phyloP scores from a whole-genome alignment of 176 grass and related monocot species.

The Olyra latifolia region DNA sequence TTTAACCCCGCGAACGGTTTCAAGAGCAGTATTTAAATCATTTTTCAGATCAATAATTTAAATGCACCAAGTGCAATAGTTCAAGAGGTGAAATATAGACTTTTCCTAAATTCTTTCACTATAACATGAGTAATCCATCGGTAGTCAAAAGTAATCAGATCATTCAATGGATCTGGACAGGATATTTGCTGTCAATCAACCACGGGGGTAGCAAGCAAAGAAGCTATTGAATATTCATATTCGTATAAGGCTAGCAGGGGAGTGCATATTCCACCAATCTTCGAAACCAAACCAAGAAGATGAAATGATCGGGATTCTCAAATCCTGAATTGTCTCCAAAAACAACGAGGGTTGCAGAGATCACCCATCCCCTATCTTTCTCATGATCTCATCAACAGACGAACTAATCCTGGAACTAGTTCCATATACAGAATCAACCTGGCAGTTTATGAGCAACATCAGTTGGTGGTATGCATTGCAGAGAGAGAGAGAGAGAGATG shows the following conservation, averaged over 20 bases:
- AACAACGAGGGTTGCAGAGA: background rate
- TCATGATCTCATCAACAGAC: too few species aligned
- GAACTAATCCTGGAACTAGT: too few species aligned
- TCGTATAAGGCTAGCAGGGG: too few species aligned
- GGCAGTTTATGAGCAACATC: too few species aligned
- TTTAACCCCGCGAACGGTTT: too few species aligned
- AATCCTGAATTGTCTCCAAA: too few species aligned
- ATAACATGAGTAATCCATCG: constrained; percentile 6
- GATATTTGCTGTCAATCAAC: background rate
- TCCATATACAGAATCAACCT: background rate
- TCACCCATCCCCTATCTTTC: background rate
- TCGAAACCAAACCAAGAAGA: background rate
- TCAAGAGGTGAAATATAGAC: background rate
- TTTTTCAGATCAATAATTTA: too few species aligned
- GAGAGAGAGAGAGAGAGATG: too few species aligned
- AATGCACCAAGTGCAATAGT: too few species aligned
- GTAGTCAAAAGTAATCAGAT: background rate
- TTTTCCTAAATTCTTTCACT: too few species aligned
- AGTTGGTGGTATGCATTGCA: too few species aligned
- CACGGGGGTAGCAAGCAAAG: background rate
- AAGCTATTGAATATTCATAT: constrained; percentile 11
- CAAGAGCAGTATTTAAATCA: too few species aligned
- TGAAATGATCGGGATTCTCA: background rate
- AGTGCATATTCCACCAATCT: constrained; percentile 30
- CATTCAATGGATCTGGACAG: constrained; percentile 26